Evolutionary conservation across 1,284 basidiomycete species (phyloP), one percentile per base, ranked within the genome.

Genomic region (Rhodotorula sp.): DNA sequence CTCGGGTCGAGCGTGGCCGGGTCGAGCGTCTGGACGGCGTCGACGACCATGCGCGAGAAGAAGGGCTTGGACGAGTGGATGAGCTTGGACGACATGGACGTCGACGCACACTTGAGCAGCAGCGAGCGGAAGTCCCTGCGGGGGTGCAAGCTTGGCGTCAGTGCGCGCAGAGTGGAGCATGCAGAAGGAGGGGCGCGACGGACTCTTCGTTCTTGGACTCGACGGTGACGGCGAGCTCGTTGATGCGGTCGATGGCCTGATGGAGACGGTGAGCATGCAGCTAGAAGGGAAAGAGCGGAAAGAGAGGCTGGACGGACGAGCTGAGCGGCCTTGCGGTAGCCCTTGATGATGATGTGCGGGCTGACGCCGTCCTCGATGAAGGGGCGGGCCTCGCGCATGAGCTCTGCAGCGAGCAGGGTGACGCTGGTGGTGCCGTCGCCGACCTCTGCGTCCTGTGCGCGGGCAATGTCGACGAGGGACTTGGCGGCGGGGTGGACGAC

Each of bases 61-160:
- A 99, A 99, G 7, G 96, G 95, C 80, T 97, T 97, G 84, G 98
- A 94, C 53, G 93, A 94, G 82, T 98, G 95, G 78, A 99, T 98
- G 74, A 99, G 88, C 84, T 99, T 99, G 73, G 95, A 98, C 27
- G 96, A 98, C 96, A 99, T 98, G 54, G 95, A 96, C 12, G 97
- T 99, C 44, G 94, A 90, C 53, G 97, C 97, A 82, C 94, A 97
- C 85, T 97, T 96, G 78, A 97, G 85, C 57, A 99, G 87, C 14
- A 99, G 88, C 69, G 94, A 92, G 71, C 90, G 92, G 88, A 99
- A 98, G 77, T 88, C 88, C 74, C 92, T 96, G 82, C 27, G 42
- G 50, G 50, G 27, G 49, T 64, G 56, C 63, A 61, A 42, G 61
- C 27, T 55, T 16, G 59, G 67, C 16, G 48, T 45, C 17, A 59